phyloP scores from a whole-genome alignment of 495 filamentous ascomycete genomes.

The Penicillium canariense region DNA sequence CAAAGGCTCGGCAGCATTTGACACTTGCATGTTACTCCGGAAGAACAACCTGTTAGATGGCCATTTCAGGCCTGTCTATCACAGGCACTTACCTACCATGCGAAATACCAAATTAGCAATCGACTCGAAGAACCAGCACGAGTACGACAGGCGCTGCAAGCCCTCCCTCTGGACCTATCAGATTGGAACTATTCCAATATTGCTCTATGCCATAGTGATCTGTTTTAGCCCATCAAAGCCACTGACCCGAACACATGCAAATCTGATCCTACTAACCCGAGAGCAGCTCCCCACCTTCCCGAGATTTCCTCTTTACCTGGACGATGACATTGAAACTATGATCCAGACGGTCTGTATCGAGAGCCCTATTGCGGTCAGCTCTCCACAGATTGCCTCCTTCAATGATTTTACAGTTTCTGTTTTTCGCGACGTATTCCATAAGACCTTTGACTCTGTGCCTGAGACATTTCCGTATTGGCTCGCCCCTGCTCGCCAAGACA shows the following conservation, averaged over 20 bases:
- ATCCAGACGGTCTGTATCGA: slow-evolving; percentile 48
- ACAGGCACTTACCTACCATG: slow-evolving; percentile 76
- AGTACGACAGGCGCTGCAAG: slow-evolving; percentile 78
- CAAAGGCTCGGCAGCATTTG: slow-evolving; percentile 90
- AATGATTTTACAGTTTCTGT: slow-evolving; percentile 69
- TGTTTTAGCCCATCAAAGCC: slow-evolving; percentile 55
- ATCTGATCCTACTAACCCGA: slow-evolving; percentile 72
- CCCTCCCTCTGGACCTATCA: slow-evolving; percentile 70
- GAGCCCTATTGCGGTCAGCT: slow-evolving; percentile 38
- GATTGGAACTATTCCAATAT: slow-evolving; percentile 46
- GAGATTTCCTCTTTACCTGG: slow-evolving; percentile 67
- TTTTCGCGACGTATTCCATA: slow-evolving; percentile 88
- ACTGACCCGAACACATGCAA: slow-evolving; percentile 59
- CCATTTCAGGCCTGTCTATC: slow-evolving; percentile 69
- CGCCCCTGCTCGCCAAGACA: slow-evolving; percentile 47
- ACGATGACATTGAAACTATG: slow-evolving; percentile 54
- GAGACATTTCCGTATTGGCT: slow-evolving; percentile 82
- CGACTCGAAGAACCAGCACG: slow-evolving; percentile 66
- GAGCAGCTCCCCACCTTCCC: slow-evolving; percentile 62
- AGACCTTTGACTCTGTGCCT: slow-evolving; percentile 63
- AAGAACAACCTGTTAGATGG: slow-evolving; percentile 67
- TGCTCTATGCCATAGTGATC: slow-evolving; percentile 65
- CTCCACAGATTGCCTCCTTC: slow-evolving; percentile 48
- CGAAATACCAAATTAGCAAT: slow-evolving; percentile 87
- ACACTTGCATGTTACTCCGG: slow-evolving; percentile 71